Conservation (phyloP, 1,284 basidiomycete genomes). For the Cryptococcus jaspeensis region DNA sequence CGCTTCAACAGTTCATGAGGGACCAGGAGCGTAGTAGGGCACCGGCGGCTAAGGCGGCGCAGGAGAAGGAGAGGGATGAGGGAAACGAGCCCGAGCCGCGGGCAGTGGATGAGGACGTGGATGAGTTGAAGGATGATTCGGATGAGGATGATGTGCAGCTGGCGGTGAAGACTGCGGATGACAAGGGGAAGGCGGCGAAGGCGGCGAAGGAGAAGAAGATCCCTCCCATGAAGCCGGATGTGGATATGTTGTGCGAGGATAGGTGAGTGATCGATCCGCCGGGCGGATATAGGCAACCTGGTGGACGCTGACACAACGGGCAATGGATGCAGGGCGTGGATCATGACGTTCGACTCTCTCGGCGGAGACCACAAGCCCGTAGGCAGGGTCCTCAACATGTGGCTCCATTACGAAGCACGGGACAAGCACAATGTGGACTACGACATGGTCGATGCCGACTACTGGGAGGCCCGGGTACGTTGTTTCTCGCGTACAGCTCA, state of each 20-base stretch:
- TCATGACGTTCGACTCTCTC: slow-evolving; percentile 87
- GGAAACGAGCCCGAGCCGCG: too few species aligned
- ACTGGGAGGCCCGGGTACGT: slow-evolving; percentile 33
- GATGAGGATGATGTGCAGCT: slow-evolving; percentile 4
- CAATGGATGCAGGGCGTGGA: slow-evolving; percentile 60
- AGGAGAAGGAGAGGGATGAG: too few species aligned
- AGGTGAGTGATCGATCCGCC: slow-evolving; percentile 19
- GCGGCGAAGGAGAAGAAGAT: slow-evolving; percentile 9
- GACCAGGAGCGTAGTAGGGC: too few species aligned
- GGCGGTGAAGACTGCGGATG: not conserved
- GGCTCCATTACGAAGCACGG: slow-evolving; percentile 73
- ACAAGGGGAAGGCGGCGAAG: not conserved
- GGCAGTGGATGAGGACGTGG: not conserved
- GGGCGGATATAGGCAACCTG: not conserved
- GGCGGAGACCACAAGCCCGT: slow-evolving; percentile 67
- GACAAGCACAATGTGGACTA: slow-evolving; percentile 63
- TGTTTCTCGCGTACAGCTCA: slow-evolving; percentile 38
- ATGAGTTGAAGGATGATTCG: not conserved
- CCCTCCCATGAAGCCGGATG: slow-evolving; percentile 6
- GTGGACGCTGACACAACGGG: not conserved
- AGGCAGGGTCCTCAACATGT: slow-evolving; percentile 62
- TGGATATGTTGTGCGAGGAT: slow-evolving; percentile 19
- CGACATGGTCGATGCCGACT: slow-evolving; percentile 51
- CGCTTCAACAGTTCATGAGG: too few species aligned
- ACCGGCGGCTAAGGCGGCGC: too few species aligned